These are phyloP conservation scores for Didymellaceae sp. DNA, from an alignment of 2,329 filamentous ascomycete species.

Conservation along the genomic window DNA sequence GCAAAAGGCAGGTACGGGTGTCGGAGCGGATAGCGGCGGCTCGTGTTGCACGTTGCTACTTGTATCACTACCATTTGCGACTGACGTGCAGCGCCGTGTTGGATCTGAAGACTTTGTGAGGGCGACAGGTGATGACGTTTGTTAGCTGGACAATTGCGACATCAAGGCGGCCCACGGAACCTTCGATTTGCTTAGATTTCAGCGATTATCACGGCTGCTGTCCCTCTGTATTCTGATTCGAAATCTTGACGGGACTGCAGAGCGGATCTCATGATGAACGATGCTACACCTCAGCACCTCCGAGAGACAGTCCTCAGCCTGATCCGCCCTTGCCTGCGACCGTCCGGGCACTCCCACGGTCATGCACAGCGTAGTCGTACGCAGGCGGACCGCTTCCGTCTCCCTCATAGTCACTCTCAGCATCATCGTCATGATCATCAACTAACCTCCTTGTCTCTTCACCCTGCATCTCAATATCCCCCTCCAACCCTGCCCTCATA, in stretches of 20 bases:
- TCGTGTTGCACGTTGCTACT: slow-evolving; percentile 13
- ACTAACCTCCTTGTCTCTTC: slow-evolving; percentile 21
- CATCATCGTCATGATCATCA: slow-evolving; percentile 14
- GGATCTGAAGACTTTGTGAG: slow-evolving; percentile 3
- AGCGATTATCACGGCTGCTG: background rate
- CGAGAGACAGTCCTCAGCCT: too few species aligned
- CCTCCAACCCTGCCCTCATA: background rate
- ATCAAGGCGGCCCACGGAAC: slow-evolving; percentile 8
- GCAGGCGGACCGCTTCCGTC: background rate
- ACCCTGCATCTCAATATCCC: slow-evolving; percentile 22
- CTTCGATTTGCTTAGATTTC: slow-evolving; percentile 2
- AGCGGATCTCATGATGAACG: background rate
- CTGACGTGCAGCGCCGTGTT: slow-evolving; percentile 7
- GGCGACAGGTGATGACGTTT: slow-evolving; percentile 19
- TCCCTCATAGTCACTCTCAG: slow-evolving; percentile 7
- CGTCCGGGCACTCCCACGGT: background rate
- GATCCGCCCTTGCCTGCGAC: background rate
- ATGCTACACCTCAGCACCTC: too few species aligned
- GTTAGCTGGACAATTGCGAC: slow-evolving; percentile 16
- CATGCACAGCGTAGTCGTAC: slow-evolving; percentile 11
- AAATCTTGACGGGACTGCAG: background rate
- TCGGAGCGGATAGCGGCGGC: slow-evolving; percentile 19
- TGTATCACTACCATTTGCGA: slow-evolving; percentile 4
- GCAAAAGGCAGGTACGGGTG: slow-evolving; percentile 12
- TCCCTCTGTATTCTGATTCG: background rate